Base-by-base conservation (phyloP, 106 monocot species). In the Dioscorea zingiberensis region DNA sequence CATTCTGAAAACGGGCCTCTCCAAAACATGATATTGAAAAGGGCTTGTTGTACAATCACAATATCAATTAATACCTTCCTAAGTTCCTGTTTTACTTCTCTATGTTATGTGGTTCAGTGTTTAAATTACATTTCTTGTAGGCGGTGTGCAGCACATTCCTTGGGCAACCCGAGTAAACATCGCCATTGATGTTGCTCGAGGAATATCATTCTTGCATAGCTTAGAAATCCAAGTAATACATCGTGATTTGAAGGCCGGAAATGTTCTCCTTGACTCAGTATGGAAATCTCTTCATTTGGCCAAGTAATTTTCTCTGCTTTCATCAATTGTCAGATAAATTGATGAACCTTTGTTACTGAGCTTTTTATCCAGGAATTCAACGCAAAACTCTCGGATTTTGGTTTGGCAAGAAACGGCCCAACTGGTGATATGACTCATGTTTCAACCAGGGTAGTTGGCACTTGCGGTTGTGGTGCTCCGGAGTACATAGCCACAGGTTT, bases 221-320 rank as follows among this genome's bases (percentile, higher is more conserved):
- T 13, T 17, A 15, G 38, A 29, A 25, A 21, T 44, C 14, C 27
- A 62, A 44, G 62, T 62, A 4, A 62, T 62, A 27, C 30, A 62
- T 19, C 62, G 62, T 29, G 62, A 62, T 19, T 62, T 62, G 17
- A 62, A 62, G 38, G 30, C 62, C 4, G 27, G 28, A 16, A 62
- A 62, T 30, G 28, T 62, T 9, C 62, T 62, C n/a, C 62, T 62
- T 44, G 32, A 62, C 21, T 62, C 62, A 7, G 62, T 62, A 62
- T 17, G 11, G 12, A 13, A 25, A 21, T 3, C 24, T 10, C 21
- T 13, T 18, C n/a, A n/a, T n/a, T n/a, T n/a, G n/a, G n/a, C n/a
- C n/a, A n/a, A n/a, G n/a, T 58, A 25, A 3, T 22, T 58, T 58
- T 13, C 19, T 24, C 22, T 58, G 17, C 21, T 24, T 13, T 1